Percentiles rank a stretch among this genome's conserved stretches.
These are phyloP conservation scores for Irpex sp. DNA, from an alignment of 1,284 basidiomycete species.

Conservation along the genomic window DNA sequence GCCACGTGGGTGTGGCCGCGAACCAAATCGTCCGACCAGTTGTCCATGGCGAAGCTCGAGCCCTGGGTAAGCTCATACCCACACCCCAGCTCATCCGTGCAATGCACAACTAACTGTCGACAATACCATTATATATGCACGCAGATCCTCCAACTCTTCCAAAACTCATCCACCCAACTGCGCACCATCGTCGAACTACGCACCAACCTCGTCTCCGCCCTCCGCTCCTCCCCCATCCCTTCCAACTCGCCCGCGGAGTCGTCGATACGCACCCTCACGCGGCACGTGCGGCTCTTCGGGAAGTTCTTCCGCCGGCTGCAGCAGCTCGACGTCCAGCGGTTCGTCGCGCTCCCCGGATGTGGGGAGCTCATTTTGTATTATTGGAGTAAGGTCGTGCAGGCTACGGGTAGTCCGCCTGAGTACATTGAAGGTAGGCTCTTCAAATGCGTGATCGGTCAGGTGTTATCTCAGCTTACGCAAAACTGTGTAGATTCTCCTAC, in stretches of 20 bases:
- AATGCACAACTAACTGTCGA: background rate
- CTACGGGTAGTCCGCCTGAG: conserved; percentile 47
- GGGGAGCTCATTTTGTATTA: conserved; percentile 67
- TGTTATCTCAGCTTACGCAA: background rate
- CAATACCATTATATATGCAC: too few relatives aligned
- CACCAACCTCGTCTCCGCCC: conserved; percentile 32
- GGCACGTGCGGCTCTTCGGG: conserved; percentile 64
- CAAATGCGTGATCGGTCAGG: too few relatives aligned
- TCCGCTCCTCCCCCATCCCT: conserved; percentile 19
- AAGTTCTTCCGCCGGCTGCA: conserved; percentile 75
- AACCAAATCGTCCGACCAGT: conserved; percentile 35
- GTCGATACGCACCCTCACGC: conserved; percentile 52
- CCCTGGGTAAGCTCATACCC: conserved; percentile 44
- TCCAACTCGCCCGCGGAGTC: conserved; percentile 27
- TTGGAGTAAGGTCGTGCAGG: conserved; percentile 70
- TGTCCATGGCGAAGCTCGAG: conserved; percentile 30
- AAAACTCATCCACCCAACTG: conserved; percentile 49
- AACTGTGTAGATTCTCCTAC: conserved; percentile 34
- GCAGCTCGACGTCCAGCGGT: conserved; percentile 50
- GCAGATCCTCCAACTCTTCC: conserved; percentile 58
- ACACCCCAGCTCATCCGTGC: conserved; percentile 6
- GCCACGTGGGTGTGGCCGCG: conserved; percentile 67
- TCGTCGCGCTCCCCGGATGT: conserved; percentile 59
- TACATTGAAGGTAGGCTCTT: conserved; percentile 54
- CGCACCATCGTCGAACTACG: conserved; percentile 47